phyloP scores from a whole-genome alignment of 805 yeast genomes.

The Wickerhamomyces xylosicus region DNA sequence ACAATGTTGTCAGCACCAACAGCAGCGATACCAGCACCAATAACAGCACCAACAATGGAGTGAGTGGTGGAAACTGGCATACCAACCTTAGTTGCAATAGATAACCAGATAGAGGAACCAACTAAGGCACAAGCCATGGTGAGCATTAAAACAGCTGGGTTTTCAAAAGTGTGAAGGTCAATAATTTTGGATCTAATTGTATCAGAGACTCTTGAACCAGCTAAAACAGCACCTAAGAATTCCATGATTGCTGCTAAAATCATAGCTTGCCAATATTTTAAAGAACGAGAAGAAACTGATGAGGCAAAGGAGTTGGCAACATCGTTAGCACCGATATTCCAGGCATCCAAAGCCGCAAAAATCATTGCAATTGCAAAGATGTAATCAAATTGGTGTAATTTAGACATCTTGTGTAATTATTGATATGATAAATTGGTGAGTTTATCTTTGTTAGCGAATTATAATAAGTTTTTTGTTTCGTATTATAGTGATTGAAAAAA shows the following conservation, averaged over 20 bases:
- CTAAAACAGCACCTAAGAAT: constrained; percentile 64
- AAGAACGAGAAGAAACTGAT: constrained; percentile 58
- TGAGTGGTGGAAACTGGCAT: constrained; percentile 81
- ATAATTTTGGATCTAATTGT: constrained; percentile 61
- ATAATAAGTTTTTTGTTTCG: too few species aligned
- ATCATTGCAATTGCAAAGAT: constrained; percentile 59
- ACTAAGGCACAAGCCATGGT: constrained; percentile 68
- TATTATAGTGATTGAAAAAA: too few species aligned
- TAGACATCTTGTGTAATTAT: constrained; percentile 1
- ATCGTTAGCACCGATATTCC: constrained; percentile 76
- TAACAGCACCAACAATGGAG: constrained; percentile 66
- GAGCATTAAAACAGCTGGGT: constrained; percentile 66
- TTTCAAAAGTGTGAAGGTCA: constrained; percentile 36
- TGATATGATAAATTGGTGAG: background rate
- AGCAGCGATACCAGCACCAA: constrained; percentile 69
- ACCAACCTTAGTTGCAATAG: constrained; percentile 55
- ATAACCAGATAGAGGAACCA: constrained; percentile 64
- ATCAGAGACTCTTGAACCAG: constrained; percentile 66
- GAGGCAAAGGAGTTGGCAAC: constrained; percentile 77
- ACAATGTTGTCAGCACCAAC: constrained; percentile 46
- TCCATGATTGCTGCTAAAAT: constrained; percentile 60
- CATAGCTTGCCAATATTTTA: constrained; percentile 71
- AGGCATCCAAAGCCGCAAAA: constrained; percentile 70
- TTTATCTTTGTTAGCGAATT: too few species aligned
- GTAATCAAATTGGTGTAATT: constrained; percentile 42